Percentiles rank a stretch among this genome's conserved stretches.
Conservation (phyloP, 768 basidiomycete genomes). For the Lepiota subincarnata region DNA sequence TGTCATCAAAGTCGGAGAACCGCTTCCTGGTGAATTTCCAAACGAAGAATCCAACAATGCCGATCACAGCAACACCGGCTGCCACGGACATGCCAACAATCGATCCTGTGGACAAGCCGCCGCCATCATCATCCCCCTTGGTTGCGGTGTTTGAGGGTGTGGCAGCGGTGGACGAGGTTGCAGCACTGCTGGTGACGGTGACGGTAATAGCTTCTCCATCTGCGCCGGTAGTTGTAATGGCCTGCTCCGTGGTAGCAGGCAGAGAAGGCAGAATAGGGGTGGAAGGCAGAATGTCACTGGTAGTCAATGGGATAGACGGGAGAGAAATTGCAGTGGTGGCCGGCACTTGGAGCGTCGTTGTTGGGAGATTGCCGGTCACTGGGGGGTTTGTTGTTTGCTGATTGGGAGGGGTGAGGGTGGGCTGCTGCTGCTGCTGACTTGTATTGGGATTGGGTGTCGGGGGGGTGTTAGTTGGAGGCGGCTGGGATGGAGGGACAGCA, state of each 20-base stretch:
- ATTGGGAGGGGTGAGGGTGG: background rate
- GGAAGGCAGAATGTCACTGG: background rate
- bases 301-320: background rate
- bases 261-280: constrained; percentile 7
- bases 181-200: constrained; percentile 19
- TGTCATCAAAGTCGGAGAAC: constrained; percentile 71
- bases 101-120: constrained; percentile 61
- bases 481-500: background rate
- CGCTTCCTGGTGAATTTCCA: constrained; percentile 88
- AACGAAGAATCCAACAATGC: constrained; percentile 67
- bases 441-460: constrained; percentile 11
- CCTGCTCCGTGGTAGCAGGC: background rate
- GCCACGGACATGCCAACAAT: constrained; percentile 80
- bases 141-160: constrained; percentile 19
- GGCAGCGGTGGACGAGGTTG: constrained; percentile 14
- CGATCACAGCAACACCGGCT: constrained; percentile 72
- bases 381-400: background rate
- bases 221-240: constrained; percentile 14
- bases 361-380: too few species aligned
- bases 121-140: constrained; percentile 16
- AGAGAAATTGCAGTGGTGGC: too few species aligned
- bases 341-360: too few species aligned
- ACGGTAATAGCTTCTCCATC: constrained; percentile 22
- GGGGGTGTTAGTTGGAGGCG: background rate
- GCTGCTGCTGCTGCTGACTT: background rate